Percentiles rank a stretch among this genome's conserved stretches.
phyloP scores from a whole-genome alignment of 2,329 filamentous ascomycete species.

The Botrytis deweyae region DNA sequence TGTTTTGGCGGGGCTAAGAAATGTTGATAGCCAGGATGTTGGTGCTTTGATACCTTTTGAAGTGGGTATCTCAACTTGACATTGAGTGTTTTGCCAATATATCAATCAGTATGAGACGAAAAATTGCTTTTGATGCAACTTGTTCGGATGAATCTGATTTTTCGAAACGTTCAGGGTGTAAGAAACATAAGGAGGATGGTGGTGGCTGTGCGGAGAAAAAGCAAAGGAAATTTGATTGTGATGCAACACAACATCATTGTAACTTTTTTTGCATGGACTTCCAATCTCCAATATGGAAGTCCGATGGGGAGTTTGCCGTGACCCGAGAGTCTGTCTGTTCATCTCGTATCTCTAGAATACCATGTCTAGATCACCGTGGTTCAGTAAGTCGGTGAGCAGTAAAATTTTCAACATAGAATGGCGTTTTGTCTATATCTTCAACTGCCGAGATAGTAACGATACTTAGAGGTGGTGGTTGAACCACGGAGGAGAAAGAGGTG shows the following conservation, averaged over 20 bases:
- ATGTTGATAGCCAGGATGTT: neutral
- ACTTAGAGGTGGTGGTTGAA: neutral
- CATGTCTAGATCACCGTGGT: neutral
- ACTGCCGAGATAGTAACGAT: neutral
- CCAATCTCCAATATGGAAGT: neutral
- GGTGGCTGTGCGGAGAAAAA: conserved; percentile 1
- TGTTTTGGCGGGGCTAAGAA: neutral
- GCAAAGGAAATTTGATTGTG: neutral
- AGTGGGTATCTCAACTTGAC: neutral
- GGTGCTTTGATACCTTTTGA: neutral
- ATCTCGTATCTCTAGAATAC: neutral
- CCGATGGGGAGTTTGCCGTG: neutral
- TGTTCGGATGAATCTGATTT: neutral
- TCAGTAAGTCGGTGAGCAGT: neutral
- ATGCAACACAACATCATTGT: neutral
- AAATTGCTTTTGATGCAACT: neutral
- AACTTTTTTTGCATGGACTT: neutral
- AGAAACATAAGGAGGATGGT: neutral
- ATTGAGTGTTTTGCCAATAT: neutral
- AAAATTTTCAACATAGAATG: neutral
- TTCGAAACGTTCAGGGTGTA: neutral
- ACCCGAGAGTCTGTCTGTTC: neutral
- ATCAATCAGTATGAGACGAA: neutral
- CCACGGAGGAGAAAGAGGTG: neutral
- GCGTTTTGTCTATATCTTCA: neutral